These are phyloP conservation scores for Trichosporon sp. DNA, from an alignment of 1,284 basidiomycete species.

Conservation along the genomic window DNA sequence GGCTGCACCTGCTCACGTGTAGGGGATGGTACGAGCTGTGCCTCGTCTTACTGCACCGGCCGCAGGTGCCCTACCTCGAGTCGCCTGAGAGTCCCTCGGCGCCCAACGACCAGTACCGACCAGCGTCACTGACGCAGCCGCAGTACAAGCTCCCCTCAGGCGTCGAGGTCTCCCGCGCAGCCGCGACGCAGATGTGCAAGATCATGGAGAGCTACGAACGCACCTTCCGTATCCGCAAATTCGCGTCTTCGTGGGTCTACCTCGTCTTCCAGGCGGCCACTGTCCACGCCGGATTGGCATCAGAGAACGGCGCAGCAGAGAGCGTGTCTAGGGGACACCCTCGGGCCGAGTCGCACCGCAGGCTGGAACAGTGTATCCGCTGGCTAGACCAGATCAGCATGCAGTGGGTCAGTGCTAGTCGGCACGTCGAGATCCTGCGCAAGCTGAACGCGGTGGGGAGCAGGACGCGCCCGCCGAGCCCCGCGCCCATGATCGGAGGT, in stretches of 20 bases:
- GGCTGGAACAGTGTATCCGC: slow-evolving; percentile 19
- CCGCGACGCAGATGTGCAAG: slow-evolving; percentile 16
- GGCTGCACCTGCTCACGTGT: slow-evolving; percentile 14
- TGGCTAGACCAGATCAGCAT: slow-evolving; percentile 18
- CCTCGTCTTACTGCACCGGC: slow-evolving; percentile 17
- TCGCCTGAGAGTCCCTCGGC: not conserved
- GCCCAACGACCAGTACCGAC: not conserved
- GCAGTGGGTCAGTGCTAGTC: slow-evolving; percentile 17
- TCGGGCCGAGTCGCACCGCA: slow-evolving; percentile 6
- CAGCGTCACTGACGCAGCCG: not conserved
- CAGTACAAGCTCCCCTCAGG: slow-evolving; percentile 10
- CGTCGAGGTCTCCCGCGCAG: slow-evolving; percentile 7
- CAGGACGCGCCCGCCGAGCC: slow-evolving; percentile 11
- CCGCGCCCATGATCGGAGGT: not conserved
- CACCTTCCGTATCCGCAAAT: slow-evolving; percentile 20
- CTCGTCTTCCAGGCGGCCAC: slow-evolving; percentile 19
- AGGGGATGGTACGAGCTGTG: slow-evolving; percentile 19
- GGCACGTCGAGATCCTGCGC: slow-evolving; percentile 20
- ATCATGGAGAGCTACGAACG: slow-evolving; percentile 15
- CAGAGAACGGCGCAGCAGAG: not conserved
- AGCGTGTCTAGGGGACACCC: not conserved
- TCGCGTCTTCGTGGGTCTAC: slow-evolving; percentile 16
- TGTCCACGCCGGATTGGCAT: slow-evolving; percentile 15
- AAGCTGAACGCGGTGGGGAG: slow-evolving; percentile 12
- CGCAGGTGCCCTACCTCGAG: slow-evolving; percentile 20